phyloP scores from a whole-genome alignment of 2,329 filamentous ascomycete species.

The Colletotrichum sp. region DNA sequence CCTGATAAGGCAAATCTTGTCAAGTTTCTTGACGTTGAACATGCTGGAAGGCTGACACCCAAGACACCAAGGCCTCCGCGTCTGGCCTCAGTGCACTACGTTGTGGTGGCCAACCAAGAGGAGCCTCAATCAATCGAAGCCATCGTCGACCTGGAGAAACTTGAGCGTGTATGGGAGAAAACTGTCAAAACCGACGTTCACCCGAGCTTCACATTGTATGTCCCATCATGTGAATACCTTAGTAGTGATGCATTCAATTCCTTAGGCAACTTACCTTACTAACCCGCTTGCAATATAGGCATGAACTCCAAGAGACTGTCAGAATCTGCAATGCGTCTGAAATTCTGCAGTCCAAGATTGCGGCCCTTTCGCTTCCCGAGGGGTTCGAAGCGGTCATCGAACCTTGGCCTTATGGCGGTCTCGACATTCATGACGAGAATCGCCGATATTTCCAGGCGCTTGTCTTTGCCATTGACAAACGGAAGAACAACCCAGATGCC shows the following conservation, averaged over 20 bases:
- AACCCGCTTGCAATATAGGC: background rate
- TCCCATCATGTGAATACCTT: background rate
- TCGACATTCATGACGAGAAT: conserved; percentile 10
- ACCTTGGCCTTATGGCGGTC: conserved; percentile 57
- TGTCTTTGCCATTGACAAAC: conserved; percentile 34
- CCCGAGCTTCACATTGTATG: background rate
- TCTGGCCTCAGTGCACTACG: conserved; percentile 3
- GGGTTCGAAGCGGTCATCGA: conserved; percentile 43
- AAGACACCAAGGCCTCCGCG: conserved; percentile 4
- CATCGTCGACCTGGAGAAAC: conserved; percentile 31
- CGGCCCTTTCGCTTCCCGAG: background rate
- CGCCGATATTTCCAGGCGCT: conserved; percentile 27
- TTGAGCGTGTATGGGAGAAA: background rate
- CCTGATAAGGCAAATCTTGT: conserved; percentile 43
- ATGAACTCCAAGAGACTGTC: background rate
- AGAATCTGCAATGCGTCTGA: background rate
- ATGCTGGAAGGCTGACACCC: conserved; percentile 12
- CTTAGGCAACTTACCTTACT: too few species aligned
- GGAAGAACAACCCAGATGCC: conserved; percentile 11
- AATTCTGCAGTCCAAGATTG: background rate
- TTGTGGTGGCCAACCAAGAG: background rate
- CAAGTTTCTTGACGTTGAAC: conserved; percentile 39
- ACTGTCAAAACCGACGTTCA: background rate
- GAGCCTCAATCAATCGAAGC: conserved; percentile 34
- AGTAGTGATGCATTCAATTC: too few species aligned